Evolutionary conservation across 768 basidiomycete species (phyloP).

Genomic region (Psilocybe cubensis): DNA sequence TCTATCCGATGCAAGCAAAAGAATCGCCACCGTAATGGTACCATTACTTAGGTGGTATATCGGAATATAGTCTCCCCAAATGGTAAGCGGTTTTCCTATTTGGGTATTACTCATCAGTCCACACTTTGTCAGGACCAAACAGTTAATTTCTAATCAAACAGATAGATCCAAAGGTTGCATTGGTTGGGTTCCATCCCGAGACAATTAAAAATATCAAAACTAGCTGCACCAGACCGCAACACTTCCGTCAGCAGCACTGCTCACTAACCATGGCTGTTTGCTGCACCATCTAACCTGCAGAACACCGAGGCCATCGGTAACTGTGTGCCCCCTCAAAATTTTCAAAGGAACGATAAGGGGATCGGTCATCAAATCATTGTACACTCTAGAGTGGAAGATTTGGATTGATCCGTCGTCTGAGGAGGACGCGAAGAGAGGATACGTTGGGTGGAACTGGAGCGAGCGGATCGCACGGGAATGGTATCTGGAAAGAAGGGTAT

Average conservation of each 20-base stretch:
- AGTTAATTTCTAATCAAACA: no score
- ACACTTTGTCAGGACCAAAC: no score
- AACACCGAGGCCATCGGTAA: slow-evolving; percentile 88
- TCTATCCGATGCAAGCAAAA: no score
- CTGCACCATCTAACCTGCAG: slow-evolving; percentile 89
- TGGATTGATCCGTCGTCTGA: slow-evolving; percentile 98
- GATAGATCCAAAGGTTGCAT: no score
- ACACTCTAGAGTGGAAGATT: slow-evolving; percentile 94
- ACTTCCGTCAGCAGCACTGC: slow-evolving; percentile 90
- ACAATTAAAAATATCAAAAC: not conserved
- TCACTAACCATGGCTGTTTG: slow-evolving; percentile 91
- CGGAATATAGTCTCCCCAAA: not conserved
- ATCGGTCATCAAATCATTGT: slow-evolving; percentile 94
- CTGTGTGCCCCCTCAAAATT: slow-evolving; percentile 89
- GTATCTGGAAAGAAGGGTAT: slow-evolving; percentile 56
- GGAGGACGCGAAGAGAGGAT: slow-evolving; percentile 95
- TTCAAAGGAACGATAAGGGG: slow-evolving; percentile 97
- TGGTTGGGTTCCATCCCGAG: no score
- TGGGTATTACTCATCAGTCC: not conserved
- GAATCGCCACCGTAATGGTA: no score
- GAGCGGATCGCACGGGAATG: slow-evolving; percentile 93
- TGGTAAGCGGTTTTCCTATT: not conserved
- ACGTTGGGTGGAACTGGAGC: slow-evolving; percentile 90
- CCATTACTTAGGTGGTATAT: no score
- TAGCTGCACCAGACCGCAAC: slow-evolving; percentile 88